Percentiles rank a stretch among this genome's conserved stretches.
These are phyloP conservation scores for Aspergillus hancockii DNA, from an alignment of 495 filamentous ascomycete species.

Conservation along the genomic window DNA sequence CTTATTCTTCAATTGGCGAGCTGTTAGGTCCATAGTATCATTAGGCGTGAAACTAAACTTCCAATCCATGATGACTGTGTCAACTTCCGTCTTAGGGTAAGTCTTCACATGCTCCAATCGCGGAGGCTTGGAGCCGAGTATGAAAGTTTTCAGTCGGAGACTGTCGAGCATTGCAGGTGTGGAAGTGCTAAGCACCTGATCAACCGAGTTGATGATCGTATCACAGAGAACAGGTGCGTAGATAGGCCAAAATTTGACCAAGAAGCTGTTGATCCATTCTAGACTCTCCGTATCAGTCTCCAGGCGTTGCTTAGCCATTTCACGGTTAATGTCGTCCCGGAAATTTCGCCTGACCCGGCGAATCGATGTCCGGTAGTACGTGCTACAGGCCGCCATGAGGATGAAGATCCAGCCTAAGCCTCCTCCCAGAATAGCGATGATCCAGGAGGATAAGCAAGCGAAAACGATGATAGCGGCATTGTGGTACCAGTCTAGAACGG, in stretches of 20 bases:
- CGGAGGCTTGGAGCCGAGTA: conserved; percentile 90
- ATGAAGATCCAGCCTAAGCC: conserved; percentile 91
- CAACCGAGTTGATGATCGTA: conserved; percentile 88
- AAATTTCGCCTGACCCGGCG: conserved; percentile 94
- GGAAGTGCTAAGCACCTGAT: conserved; percentile 88
- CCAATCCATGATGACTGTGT: conserved; percentile 98
- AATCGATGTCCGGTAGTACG: conserved; percentile 95
- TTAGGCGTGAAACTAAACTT: conserved; percentile 99
- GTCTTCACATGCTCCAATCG: conserved; percentile 97
- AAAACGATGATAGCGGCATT: conserved; percentile 92
- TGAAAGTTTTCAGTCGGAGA: conserved; percentile 85
- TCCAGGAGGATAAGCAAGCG: conserved; percentile 87
- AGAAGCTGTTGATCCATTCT: conserved; percentile 99
- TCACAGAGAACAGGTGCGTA: conserved; percentile 91
- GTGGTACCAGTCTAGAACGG: conserved; percentile 84
- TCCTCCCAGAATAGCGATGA: conserved; percentile 83
- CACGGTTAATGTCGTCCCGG: conserved; percentile 89
- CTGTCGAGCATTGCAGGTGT: conserved; percentile 94
- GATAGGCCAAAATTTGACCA: conserved; percentile 99
- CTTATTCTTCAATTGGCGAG: conserved; percentile 87
- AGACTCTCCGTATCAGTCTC: conserved; percentile 92
- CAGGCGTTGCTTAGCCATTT: conserved; percentile 83
- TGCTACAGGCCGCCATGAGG: conserved; percentile 86
- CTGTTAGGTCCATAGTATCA: conserved; percentile 87
- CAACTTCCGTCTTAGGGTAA: conserved; percentile 92